phyloP scores from a whole-genome alignment of 352 stramenopile species.

The Poterioochromonas sp. region DNA sequence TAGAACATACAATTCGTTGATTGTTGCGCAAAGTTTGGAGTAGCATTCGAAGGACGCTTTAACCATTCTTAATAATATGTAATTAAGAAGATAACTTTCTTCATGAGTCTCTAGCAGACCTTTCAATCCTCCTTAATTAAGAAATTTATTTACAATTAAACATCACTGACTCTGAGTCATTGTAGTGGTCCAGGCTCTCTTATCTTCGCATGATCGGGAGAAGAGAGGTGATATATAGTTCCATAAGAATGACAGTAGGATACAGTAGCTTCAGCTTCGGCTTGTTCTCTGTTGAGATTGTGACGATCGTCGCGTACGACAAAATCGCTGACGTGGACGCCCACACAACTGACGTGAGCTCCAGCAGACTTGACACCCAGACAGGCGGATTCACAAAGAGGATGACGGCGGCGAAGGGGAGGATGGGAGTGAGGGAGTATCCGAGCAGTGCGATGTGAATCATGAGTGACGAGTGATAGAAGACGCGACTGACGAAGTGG shows the following conservation, averaged over 20 bases:
- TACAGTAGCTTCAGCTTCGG: neutral
- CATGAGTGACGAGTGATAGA: neutral
- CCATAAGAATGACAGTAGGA: neutral
- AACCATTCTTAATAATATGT: too few relatives aligned
- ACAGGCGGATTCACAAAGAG: neutral
- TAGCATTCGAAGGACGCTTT: too few relatives aligned
- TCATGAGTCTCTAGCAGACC: too few relatives aligned
- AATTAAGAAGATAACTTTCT: too few relatives aligned
- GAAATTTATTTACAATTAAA: too few relatives aligned
- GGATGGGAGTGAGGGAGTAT: neutral
- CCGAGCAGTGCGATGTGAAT: conserved; percentile 13
- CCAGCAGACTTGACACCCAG: neutral
- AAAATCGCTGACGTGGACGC: neutral
- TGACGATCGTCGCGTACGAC: neutral
- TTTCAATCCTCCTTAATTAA: too few relatives aligned
- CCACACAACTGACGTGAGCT: neutral
- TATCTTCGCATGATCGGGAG: neutral
- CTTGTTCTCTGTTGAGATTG: neutral
- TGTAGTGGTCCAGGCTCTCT: neutral
- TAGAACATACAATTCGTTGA: too few relatives aligned
- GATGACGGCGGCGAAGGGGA: neutral
- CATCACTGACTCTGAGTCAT: too few relatives aligned
- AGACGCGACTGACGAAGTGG: neutral
- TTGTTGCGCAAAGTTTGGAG: too few relatives aligned
- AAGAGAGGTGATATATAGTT: neutral